Evolutionary conservation across 2,329 filamentous ascomycete species (phyloP).

Genomic region (Fusarium fujikuroi): DNA sequence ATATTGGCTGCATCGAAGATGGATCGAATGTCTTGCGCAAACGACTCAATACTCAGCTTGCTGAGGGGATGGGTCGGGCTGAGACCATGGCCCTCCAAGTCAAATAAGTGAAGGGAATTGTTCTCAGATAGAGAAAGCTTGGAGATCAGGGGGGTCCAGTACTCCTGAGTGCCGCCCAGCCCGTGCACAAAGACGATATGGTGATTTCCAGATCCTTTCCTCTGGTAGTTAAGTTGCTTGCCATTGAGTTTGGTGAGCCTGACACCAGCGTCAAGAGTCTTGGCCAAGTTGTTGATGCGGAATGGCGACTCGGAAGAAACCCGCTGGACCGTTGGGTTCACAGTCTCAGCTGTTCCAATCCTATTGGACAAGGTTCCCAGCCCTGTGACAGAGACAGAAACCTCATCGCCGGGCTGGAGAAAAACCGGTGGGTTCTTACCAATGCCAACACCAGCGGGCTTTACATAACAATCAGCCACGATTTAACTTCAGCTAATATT

Average conservation of each 20-base stretch:
- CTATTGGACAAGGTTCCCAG: neutral
- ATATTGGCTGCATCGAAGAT: neutral
- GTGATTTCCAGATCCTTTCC: neutral
- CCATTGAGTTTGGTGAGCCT: neutral
- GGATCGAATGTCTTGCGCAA: conserved; percentile 39
- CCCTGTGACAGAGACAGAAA: neutral
- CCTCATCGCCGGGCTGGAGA: neutral
- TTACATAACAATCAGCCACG: neutral
- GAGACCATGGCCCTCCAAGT: conserved; percentile 67
- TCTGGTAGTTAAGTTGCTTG: neutral
- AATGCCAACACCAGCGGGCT: conserved; percentile 8
- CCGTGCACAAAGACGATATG: conserved; percentile 65
- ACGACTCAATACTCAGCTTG: conserved; percentile 54
- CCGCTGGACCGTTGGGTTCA: neutral
- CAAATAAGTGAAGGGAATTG: conserved; percentile 55
- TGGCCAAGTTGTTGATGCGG: neutral
- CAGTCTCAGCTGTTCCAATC: neutral
- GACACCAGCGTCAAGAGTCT: neutral
- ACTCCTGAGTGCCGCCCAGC: conserved; percentile 59
- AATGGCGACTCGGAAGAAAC: neutral
- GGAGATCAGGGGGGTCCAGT: conserved; percentile 57
- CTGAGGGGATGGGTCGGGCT: conserved; percentile 61
- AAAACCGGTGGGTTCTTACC: neutral
- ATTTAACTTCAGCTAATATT: neutral
- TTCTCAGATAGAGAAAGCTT: conserved; percentile 34